Percentiles rank a stretch among this genome's conserved stretches.
phyloP scores from a whole-genome alignment of 2,329 filamentous ascomycete species.

The Raffaelea arxii region DNA sequence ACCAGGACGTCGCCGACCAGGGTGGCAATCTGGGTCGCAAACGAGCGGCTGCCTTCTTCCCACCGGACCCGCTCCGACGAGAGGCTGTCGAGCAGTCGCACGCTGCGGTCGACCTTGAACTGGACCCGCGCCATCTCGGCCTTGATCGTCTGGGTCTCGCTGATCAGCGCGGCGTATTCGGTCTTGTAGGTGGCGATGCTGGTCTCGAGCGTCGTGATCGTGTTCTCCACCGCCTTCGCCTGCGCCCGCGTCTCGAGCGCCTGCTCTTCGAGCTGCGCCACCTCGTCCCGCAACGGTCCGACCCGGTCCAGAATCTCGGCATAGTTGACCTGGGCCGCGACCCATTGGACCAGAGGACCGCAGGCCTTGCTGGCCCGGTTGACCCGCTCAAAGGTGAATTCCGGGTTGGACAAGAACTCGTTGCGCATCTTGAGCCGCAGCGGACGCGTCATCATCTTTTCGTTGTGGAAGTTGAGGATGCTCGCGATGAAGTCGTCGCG shows the following conservation, averaged over 20 bases:
- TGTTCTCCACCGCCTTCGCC: constrained; percentile 83
- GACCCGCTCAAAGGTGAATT: constrained; percentile 94
- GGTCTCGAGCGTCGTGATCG: constrained; percentile 71
- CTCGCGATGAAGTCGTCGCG: constrained; percentile 95
- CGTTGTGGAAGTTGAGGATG: constrained; percentile 96
- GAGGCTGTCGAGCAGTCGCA: constrained; percentile 85
- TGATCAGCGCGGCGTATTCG: constrained; percentile 92
- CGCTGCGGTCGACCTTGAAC: constrained; percentile 95
- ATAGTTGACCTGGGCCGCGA: constrained; percentile 91
- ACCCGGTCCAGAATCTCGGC: constrained; percentile 95
- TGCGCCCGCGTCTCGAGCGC: constrained; percentile 88
- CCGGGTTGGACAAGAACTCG: constrained; percentile 83
- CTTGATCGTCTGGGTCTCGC: constrained; percentile 96
- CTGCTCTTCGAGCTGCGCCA: constrained; percentile 75
- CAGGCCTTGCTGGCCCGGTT: constrained; percentile 95
- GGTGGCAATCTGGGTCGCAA: constrained; percentile 95
- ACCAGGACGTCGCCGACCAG: constrained; percentile 92
- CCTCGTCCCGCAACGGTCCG: constrained; percentile 84
- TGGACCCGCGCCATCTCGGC: constrained; percentile 91
- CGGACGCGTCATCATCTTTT: constrained; percentile 79
- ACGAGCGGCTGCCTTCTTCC: constrained; percentile 96
- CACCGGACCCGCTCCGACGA: constrained; percentile 88
- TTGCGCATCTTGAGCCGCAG: constrained; percentile 83
- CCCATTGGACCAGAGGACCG: constrained; percentile 94
- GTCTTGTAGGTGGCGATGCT: constrained; percentile 94